Evolutionary conservation across 1,284 basidiomycete genomes (phyloP).

Genomic region (Sanghuangporus sanghuang): DNA sequence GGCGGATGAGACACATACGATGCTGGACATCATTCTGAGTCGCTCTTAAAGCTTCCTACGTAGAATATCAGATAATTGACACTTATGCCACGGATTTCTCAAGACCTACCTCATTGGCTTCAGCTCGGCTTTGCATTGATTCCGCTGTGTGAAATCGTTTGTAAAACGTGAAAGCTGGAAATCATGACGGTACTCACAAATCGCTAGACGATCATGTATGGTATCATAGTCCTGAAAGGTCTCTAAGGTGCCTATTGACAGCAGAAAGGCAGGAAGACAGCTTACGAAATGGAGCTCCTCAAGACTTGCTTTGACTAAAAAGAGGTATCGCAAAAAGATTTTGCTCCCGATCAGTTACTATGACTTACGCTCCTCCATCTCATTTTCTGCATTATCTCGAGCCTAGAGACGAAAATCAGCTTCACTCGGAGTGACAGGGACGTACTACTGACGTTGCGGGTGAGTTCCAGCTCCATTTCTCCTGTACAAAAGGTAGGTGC

Average conservation of each 20-base stretch:
- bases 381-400: conserved; percentile 1
- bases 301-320: not conserved
- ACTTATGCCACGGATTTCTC: not conserved
- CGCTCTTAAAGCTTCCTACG: not conserved
- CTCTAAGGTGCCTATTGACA: not conserved
- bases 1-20: not conserved
- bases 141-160: not conserved
- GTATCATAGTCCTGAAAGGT: not conserved
- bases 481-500: not conserved
- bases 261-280: not conserved
- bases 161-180: not conserved
- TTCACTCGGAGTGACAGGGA: not conserved
- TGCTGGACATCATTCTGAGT: not conserved
- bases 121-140: not conserved
- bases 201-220: not conserved
- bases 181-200: not conserved
- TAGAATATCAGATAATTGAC: not conserved
- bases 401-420: not conserved
- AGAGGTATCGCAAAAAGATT: not conserved
- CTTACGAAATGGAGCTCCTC: not conserved
- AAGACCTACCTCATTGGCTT: not conserved
- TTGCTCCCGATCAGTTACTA: not conserved
- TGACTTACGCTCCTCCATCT: not conserved
- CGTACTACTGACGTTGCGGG: not conserved
- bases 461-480: not conserved